These are phyloP conservation scores for Collariella sp. DNA, from an alignment of 495 filamentous ascomycete genomes.

Conservation along the genomic window DNA sequence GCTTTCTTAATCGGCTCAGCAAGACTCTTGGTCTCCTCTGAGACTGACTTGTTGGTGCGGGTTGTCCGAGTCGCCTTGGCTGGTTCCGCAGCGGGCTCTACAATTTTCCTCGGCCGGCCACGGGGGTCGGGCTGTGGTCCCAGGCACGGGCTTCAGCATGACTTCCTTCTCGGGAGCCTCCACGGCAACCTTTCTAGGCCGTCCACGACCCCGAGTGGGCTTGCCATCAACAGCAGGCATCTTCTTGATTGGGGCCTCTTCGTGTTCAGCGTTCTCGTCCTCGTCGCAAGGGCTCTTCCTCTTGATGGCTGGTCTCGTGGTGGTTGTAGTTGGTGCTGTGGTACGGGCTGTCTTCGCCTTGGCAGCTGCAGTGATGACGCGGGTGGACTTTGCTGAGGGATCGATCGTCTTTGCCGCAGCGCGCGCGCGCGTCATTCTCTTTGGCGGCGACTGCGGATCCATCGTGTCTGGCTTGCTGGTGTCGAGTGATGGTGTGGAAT, in stretches of 20 bases:
- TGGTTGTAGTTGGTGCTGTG: slow-evolving; percentile 15
- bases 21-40: slow-evolving; percentile 14
- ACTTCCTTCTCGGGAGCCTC: slow-evolving; percentile 13
- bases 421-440: slow-evolving; percentile 52
- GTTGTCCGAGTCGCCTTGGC: slow-evolving; percentile 25
- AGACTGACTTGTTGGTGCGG: slow-evolving; percentile 28
- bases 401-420: slow-evolving; percentile 42
- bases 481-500: slow-evolving; percentile 4
- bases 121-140: slow-evolving; percentile 27
- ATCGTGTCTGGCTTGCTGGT: slow-evolving; percentile 17
- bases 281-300: slow-evolving; percentile 42
- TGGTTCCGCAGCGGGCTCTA: slow-evolving; percentile 22
- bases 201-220: slow-evolving; percentile 34
- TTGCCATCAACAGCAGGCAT: slow-evolving; percentile 18
- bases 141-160: slow-evolving; percentile 9
- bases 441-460: slow-evolving; percentile 46
- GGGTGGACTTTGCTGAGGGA: slow-evolving; percentile 29
- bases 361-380: slow-evolving; percentile 28
- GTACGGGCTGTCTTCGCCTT: slow-evolving; percentile 33
- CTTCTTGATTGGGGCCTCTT: slow-evolving; percentile 28
- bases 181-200: slow-evolving; percentile 35
- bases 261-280: slow-evolving; percentile 30
- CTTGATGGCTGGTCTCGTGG: slow-evolving; percentile 29
- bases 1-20: slow-evolving; percentile 30
- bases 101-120: slow-evolving; percentile 40